A percentile compares a stretch with the other conserved stretches of the same genome.
These are phyloP conservation scores for Vinca minor DNA, from an alignment of 257 asterid species.

Conservation along the genomic window DNA sequence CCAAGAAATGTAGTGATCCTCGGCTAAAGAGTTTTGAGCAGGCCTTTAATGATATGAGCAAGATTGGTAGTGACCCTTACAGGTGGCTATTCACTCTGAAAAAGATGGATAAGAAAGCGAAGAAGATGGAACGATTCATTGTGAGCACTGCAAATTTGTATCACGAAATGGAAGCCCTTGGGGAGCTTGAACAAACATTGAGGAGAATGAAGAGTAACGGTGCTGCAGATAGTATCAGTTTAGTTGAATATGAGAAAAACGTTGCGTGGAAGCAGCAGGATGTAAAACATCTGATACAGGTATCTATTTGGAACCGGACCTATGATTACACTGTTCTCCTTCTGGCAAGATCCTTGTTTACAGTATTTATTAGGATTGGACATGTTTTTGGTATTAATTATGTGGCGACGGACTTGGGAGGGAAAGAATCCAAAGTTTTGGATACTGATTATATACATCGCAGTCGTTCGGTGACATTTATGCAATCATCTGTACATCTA, in stretches of 20 bases:
- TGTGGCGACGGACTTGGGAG: constrained; percentile 33
- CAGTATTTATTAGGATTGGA: constrained; percentile 58
- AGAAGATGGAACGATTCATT: constrained; percentile 64
- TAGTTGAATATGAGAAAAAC: constrained; percentile 76
- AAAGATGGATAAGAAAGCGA: constrained; percentile 66
- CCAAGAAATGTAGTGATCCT: constrained; percentile 70
- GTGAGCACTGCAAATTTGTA: constrained; percentile 45
- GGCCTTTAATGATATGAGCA: constrained; percentile 56
- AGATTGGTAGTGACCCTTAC: constrained; percentile 41
- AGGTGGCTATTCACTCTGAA: constrained; percentile 64
- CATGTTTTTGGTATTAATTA: constrained; percentile 62
- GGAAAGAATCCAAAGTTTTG: constrained; percentile 34
- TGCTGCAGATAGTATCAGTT: constrained; percentile 49
- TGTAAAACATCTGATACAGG: constrained; percentile 59
- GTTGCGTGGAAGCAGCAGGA: constrained; percentile 65
- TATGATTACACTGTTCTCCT: constrained; percentile 67
- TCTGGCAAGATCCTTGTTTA: constrained; percentile 67
- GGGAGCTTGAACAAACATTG: constrained; percentile 67
- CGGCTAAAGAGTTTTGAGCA: constrained; percentile 67
- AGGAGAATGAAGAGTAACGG: constrained; percentile 59
- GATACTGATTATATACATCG: constrained; percentile 42
- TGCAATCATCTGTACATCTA: constrained; percentile 72
- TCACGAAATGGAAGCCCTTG: constrained; percentile 78
- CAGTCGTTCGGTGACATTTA: constrained; percentile 50
- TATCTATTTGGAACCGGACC: constrained; percentile 69